Base-by-base conservation (phyloP, 129 eudicot species). In the Deinandra increscens region DNA sequence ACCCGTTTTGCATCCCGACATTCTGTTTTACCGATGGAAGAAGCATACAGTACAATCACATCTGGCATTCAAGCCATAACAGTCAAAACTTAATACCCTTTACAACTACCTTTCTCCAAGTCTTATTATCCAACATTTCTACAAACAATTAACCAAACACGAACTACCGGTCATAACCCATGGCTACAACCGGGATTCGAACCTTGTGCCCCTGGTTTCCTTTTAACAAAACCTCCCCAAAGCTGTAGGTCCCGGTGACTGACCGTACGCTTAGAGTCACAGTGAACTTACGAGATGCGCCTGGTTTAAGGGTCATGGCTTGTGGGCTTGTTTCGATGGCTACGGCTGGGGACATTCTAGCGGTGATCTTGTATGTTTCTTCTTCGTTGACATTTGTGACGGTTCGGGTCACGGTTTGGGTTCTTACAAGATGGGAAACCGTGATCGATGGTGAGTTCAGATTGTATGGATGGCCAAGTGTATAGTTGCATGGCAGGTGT, bases 191-290 rank as follows among this genome's bases (percentile, higher is more conserved):
- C 1, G 96, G 97, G 74, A 93, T 89, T 60, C 92, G 81, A 10
- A 87, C 99, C 84, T 78, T 93, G 70, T 93, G 99, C 55, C 99
- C 95, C 74, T 97, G 80, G 77, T 84, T 87, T 51, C 99, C 99
- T 78, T 93, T 93, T 78, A 93, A 60, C 59, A 70, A 18, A 39
- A 93, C 97, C 86, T 87, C 85, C 13, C 99, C 99, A 63, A 93
- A 93, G 53, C 88, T 78, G 78, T 93, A 93, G 70, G 84, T 23
- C 26, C 92, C 91, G 0, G 91, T 86, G 19, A 84, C 83, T 0
- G 96, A 82, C 64, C 91, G 80, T 39, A 78, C 95, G 0, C 95
- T 82, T 63, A 93, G 85, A 14, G 91, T 83, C 14, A 93, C 87
- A 0, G 86, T 20, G 72, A 93, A 83, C 69, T 80, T 78, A 59